These are phyloP conservation scores for Candolleomyces efflorescens DNA, from an alignment of 768 basidiomycete species.

Conservation along the genomic window DNA sequence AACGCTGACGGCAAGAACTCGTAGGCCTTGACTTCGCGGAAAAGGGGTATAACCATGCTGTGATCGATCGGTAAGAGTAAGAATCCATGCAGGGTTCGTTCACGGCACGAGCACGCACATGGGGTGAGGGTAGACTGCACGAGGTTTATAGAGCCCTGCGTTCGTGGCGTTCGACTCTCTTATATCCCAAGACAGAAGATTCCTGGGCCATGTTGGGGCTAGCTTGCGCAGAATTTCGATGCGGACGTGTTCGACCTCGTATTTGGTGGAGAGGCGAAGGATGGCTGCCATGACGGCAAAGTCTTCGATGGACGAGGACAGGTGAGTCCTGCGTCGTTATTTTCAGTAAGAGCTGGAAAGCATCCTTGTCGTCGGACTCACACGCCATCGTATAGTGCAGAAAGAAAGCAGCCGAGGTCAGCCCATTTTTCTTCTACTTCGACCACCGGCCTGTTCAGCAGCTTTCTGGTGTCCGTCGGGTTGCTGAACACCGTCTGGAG, in stretches of 20 bases:
- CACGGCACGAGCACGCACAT: too few species aligned
- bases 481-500: constrained; percentile 37
- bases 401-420: constrained; percentile 55
- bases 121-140: constrained; percentile 56
- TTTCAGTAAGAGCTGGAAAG: neutral
- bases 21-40: constrained; percentile 47
- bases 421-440: constrained; percentile 50
- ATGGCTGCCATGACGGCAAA: constrained; percentile 53
- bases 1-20: constrained; percentile 72
- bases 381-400: constrained; percentile 70
- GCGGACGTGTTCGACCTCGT: constrained; percentile 55
- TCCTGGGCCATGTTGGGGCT: constrained; percentile 53
- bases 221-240: constrained; percentile 53
- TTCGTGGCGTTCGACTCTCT: constrained; percentile 58
- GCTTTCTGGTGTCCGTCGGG: constrained; percentile 20
- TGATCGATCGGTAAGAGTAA: constrained; percentile 5
- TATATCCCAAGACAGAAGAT: constrained; percentile 60
- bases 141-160: constrained; percentile 53
- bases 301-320: constrained; percentile 27
- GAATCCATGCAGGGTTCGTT: constrained; percentile 1
- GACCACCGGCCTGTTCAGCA: constrained; percentile 58
- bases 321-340: constrained; percentile 32
- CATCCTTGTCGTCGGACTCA: constrained; percentile 34
- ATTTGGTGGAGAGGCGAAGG: constrained; percentile 61
- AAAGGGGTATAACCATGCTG: constrained; percentile 66